Base-by-base conservation (phyloP, 805 yeast species). In the Lachancea sp. region DNA sequence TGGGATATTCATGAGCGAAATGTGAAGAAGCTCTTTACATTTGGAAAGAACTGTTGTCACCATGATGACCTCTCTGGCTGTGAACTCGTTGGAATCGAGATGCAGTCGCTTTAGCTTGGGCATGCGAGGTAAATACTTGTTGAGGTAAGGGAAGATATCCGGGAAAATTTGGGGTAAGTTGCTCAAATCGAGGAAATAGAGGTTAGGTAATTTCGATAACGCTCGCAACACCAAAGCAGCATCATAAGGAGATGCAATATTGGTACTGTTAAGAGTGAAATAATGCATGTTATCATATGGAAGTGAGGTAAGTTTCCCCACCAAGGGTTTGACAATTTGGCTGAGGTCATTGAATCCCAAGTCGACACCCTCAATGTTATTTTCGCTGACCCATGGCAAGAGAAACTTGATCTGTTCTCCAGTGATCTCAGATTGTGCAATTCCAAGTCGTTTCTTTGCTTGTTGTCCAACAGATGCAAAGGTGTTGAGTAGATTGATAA, bases 281-380 rank as follows among this genome's bases (percentile, higher is more conserved):
- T 79, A 75, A 41, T 66, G 57, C 48, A 78, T 54, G 16, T 67
- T 45, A 2, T 47, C 47, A 25, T 39, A 56, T 16, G 46, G 36
- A 30, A 55, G 42, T 2, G 52, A 22, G 1, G 60, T 51, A 1
- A 63, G 43, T 38, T 50, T 57, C 11, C 54, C 54, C 17, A 53
- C 57, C 30, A 57, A 57, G 10, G 55, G 54, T 40, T 56, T 63
- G 48, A 59, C 58, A 45, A 62, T 37, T 11, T 60, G 53, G 15
- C 59, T 56, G 31, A 84, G 65, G 59, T 86, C 90, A 59, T 90
- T 90, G 57, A 82, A 90, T 2, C 95, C 95, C 17, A 90, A 56
- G 68, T 89, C 96, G 5, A 90, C 63, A 3, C 96, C 96, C 51
- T 54, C 67, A 56, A 61, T 63, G 63, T 49, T 60, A 40, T 50